A percentile compares a stretch with the other conserved stretches of the same genome.
These are phyloP conservation scores for Remersonia thermophila DNA, from an alignment of 2,329 filamentous ascomycete species.

Conservation along the genomic window DNA sequence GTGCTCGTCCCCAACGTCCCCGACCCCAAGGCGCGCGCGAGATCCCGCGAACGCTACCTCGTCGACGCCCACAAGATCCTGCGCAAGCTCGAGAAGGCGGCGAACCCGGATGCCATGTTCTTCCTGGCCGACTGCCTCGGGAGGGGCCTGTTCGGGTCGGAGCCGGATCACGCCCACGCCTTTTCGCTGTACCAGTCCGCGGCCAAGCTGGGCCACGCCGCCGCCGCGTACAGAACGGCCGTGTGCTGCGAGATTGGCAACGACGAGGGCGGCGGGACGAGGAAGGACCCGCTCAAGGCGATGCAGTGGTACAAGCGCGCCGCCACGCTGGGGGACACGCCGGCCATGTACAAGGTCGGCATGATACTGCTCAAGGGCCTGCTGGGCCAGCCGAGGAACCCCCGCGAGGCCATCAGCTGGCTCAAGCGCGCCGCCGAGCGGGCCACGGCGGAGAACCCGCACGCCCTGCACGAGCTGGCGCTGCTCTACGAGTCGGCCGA, in stretches of 20 bases:
- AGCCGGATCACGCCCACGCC: conserved; percentile 80
- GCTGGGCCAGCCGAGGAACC: conserved; percentile 72
- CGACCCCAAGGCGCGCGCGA: conserved; percentile 60
- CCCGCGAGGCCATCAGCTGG: conserved; percentile 80
- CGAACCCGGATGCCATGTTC: conserved; percentile 83
- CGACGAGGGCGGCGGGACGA: conserved; percentile 86
- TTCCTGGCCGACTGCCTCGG: conserved; percentile 84
- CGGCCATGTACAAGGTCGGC: conserved; percentile 97
- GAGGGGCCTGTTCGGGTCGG: conserved; percentile 63
- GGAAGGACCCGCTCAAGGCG: conserved; percentile 81
- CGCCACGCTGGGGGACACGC: conserved; percentile 76
- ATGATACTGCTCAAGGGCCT: conserved; percentile 92
- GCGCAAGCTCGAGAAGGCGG: conserved; percentile 67
- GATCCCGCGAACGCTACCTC: conserved; percentile 71
- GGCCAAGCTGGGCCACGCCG: conserved; percentile 75
- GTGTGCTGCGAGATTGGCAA: conserved; percentile 95
- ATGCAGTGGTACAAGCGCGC: conserved; percentile 98
- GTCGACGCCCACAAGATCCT: conserved; percentile 80
- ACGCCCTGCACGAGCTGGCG: conserved; percentile 82
- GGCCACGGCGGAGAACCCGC: conserved; percentile 81
- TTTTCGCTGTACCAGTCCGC: conserved; percentile 89
- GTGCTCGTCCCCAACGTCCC: conserved; percentile 53
- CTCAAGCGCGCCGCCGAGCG: conserved; percentile 83
- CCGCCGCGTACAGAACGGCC: conserved; percentile 84
- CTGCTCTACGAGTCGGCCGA: conserved; percentile 52